phyloP scores from a whole-genome alignment of 2,329 filamentous ascomycete genomes.

The Lecanicillium sp. region DNA sequence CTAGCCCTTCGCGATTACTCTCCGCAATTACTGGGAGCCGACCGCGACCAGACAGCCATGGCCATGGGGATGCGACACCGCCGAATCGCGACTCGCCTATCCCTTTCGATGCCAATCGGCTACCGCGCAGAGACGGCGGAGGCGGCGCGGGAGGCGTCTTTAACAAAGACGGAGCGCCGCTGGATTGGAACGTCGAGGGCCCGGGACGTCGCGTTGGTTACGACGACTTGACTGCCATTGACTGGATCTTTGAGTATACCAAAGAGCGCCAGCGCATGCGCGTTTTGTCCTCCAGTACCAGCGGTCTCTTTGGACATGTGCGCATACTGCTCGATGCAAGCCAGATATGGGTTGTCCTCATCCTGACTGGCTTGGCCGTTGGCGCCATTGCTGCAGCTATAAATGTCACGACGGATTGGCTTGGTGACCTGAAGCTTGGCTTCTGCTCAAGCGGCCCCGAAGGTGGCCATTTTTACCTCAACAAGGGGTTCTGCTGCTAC shows the following conservation, averaged over 20 bases:
- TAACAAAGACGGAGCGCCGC: conserved; percentile 30
- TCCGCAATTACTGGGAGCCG: conserved; percentile 35
- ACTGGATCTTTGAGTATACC: conserved; percentile 99
- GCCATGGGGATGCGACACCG: conserved; percentile 14
- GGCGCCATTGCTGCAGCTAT: conserved; percentile 82
- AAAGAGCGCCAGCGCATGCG: conserved; percentile 86
- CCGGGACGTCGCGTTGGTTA: conserved; percentile 87
- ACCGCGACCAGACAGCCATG: conserved; percentile 9
- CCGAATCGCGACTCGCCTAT: conserved; percentile 7
- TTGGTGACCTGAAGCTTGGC: conserved; percentile 85
- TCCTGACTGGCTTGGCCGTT: conserved; percentile 76
- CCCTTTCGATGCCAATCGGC: background rate
- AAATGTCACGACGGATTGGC: conserved; percentile 85
- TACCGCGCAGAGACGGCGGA: background rate
- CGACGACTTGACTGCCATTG: conserved; percentile 92
- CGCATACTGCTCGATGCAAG: conserved; percentile 72
- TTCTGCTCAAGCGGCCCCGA: conserved; percentile 69
- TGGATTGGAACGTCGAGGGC: conserved; percentile 86
- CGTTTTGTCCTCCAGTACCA: conserved; percentile 60
- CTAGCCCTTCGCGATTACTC: conserved; percentile 38
- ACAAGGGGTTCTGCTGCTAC: conserved; percentile 86
- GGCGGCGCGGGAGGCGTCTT: conserved; percentile 23
- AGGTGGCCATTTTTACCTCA: conserved; percentile 84
- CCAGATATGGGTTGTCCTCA: conserved; percentile 85
- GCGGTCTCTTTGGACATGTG: conserved; percentile 64